Conservation (phyloP, 2,329 filamentous ascomycete genomes). For the Trichophyton rubrum region DNA sequence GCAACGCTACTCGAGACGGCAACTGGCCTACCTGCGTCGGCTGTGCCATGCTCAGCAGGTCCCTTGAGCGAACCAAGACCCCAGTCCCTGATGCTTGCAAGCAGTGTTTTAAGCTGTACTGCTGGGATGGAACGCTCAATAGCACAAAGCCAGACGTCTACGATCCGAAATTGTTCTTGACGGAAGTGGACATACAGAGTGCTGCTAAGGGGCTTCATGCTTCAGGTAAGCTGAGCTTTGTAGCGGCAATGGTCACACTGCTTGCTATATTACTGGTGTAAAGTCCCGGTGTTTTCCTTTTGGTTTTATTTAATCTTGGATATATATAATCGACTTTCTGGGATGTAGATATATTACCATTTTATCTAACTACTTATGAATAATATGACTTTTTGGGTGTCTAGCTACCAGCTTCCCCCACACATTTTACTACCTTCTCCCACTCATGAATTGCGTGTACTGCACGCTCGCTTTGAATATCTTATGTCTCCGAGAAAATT, state of each 20-base stretch:
- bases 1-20: conserved; percentile 60
- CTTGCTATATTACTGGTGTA: conserved; percentile 5
- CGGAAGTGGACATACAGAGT: neutral
- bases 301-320: neutral
- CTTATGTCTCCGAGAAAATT: no score
- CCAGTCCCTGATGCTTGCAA: conserved; percentile 58
- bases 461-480: no score
- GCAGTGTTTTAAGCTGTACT: conserved; percentile 68
- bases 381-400: no score
- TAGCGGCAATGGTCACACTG: neutral
- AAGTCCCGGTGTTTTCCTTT: neutral
- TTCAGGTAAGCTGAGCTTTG: conserved; percentile 8
- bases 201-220: conserved; percentile 4
- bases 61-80: conserved; percentile 58
- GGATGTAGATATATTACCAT: no score
- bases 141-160: conserved; percentile 29
- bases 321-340: neutral
- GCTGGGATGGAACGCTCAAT: conserved; percentile 72
- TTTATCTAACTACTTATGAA: no score
- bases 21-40: conserved; percentile 75
- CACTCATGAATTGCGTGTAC: no score
- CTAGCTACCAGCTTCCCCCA: no score
- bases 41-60: conserved; percentile 72
- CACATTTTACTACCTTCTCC: no score
- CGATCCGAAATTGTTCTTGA: conserved; percentile 25